Base-by-base conservation (phyloP, 2,329 filamentous ascomycete genomes). In the Knufia petricola region DNA sequence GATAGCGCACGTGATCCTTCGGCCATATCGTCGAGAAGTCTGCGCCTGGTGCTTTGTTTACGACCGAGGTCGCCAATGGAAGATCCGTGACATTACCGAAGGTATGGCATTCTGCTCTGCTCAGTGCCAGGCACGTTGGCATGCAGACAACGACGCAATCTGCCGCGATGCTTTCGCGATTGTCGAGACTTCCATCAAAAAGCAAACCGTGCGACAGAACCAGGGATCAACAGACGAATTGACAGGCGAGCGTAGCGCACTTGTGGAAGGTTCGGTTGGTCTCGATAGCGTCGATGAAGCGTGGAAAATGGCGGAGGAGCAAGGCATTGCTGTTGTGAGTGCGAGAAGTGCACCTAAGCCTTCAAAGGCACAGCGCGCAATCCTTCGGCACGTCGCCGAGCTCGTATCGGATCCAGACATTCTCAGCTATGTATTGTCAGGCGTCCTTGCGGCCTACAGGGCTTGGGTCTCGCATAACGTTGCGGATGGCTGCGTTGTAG, bases 41-140 rank as follows among this genome's bases (percentile, higher is more conserved):
- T 54, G 52, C 34, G 47, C 52, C 12, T 46, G 44, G 28, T 54
- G 52, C 32, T 54, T 54, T 32, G 17, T 44, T 8, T 54, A 54
- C 37, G 41, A 54, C 19, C 46, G 52, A 21, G 52, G 52, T 15
- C 24, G 50, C 10, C 26, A 50, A 21, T 54, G 52, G 52, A 54
- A 54, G 30, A 39, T 46, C 19, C 50, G 52, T 4, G 40, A 45
- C 15, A 12, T 34, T 13, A 17, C 46, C 4, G 24, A 31, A 7
- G 47, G 38, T 3, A 23, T 45, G n/a, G 47, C 42, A n/a, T 54
- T 54, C 39, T 54, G 52, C 38, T 32, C 36, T 13, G 38, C 37
- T 3, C 13, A 32, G 13, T 54, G 52, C 39, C 39, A 41, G n/a
- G 32, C 36, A 17, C 2, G 15, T 10, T 54, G 52, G 52, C 23